Base-by-base conservation (phyloP, 208 protist species). In the Leishmania tropica region DNA sequence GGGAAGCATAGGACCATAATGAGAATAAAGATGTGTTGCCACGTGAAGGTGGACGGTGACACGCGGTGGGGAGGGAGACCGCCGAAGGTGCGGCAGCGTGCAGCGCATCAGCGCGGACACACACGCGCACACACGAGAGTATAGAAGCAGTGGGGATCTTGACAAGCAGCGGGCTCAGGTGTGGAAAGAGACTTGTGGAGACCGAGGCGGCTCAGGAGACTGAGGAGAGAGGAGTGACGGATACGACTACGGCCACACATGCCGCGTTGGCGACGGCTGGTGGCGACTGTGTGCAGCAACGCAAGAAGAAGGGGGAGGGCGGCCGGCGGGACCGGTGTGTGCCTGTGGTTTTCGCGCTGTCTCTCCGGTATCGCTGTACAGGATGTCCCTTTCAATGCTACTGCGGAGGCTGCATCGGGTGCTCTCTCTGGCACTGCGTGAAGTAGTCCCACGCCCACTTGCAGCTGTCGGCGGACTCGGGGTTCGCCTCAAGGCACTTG, bases 401-500 rank as follows among this genome's bases (percentile, higher is more conserved):
- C 51, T 81, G 62, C 0, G 77, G 17, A 8, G 65, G 64, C 53
- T 83, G 35, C 58, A 56, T 68, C 17, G 85, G 78, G 56, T 91
- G 84, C 64, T 89, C 79, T 3, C 77, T 51, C 78, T 94, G 91
- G 86, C 94, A 97, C 85, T 97, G 92, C 74, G 87, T 78, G 81
- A 97, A 97, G 87, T 93, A 92, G 56, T 97, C 94, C 94, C 94
- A 97, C 58, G 91, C 94, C 94, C 94, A 97, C 85, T 91, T 94
- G 87, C 94, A 97, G 74, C 87, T 87, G 70, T 96, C 90, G 42
- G 91, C 70, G 4, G 83, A 82, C 35, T 88, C 86, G 45, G 81
- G 67, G 78, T 96, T 96, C 64, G 87, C 88, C 86, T 97, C 94
- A 11, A 97, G 78, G 80, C 94, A 96, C 88, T 96, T 95, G 77